Evolutionary conservation across 2,329 filamentous ascomycete genomes (phyloP).

Genomic region (Macroventuria anomochaeta): DNA sequence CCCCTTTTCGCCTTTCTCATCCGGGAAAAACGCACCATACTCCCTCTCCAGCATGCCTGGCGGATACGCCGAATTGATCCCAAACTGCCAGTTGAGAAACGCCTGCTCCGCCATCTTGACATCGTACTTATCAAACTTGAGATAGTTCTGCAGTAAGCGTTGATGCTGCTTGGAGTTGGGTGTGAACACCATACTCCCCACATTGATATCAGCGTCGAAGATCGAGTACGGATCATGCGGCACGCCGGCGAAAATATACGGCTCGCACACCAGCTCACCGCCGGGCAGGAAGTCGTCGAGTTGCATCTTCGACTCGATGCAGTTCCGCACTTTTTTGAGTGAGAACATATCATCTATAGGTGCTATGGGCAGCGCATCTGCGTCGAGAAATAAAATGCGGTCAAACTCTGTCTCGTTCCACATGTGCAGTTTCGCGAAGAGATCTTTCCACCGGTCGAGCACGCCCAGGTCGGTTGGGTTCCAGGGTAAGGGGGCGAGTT

Average conservation of each 20-base stretch:
- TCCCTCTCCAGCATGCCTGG: conserved; percentile 29
- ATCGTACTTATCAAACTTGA: conserved; percentile 40
- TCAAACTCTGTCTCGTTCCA: conserved; percentile 42
- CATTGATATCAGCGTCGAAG: conserved; percentile 33
- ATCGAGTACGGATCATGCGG: conserved; percentile 21
- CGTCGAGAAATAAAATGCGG: conserved; percentile 44
- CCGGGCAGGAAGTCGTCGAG: conserved; percentile 35
- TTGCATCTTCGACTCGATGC: conserved; percentile 29
- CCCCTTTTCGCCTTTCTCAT: conserved; percentile 30
- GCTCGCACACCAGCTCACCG: conserved; percentile 34
- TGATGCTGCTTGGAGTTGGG: conserved; percentile 40
- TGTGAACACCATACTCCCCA: conserved; percentile 42
- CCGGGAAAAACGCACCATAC: conserved; percentile 40
- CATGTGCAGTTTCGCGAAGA: conserved; percentile 48
- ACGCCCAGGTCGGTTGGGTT: conserved; percentile 31
- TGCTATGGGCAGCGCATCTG: conserved; percentile 41
- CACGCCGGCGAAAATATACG: conserved; percentile 38
- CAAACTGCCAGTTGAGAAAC: conserved; percentile 45
- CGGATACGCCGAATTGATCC: conserved; percentile 37
- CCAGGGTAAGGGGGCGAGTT: conserved; percentile 40
- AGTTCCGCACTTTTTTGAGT: conserved; percentile 26
- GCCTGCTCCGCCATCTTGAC: conserved; percentile 44
- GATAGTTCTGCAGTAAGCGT: conserved; percentile 42
- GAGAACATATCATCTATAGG: conserved; percentile 44
- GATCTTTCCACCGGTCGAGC: conserved; percentile 41